These are phyloP conservation scores for Trichoderma semiorbis DNA, from an alignment of 2,329 filamentous ascomycete genomes.

Conservation along the genomic window DNA sequence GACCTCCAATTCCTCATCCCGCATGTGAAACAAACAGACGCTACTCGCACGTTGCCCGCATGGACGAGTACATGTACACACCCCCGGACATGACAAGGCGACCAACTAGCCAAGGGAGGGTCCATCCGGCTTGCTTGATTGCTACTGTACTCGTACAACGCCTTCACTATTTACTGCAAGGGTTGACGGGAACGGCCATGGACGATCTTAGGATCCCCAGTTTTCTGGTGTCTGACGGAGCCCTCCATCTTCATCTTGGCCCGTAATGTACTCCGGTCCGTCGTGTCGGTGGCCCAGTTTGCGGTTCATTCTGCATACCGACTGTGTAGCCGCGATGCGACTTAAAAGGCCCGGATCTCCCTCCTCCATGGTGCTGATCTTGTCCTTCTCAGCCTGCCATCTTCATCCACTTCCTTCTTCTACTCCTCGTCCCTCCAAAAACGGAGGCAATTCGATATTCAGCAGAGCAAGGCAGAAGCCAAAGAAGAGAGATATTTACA, in stretches of 20 bases:
- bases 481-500: background rate
- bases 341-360: conserved; percentile 16
- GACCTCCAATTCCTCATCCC: background rate
- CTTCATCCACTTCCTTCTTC: background rate
- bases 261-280: background rate
- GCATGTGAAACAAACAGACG: background rate
- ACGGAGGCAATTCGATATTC: background rate
- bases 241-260: conserved; percentile 1
- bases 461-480: background rate
- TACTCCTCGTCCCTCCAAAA: background rate
- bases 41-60: conserved; percentile 3
- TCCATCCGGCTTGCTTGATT: background rate
- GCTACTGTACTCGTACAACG: background rate
- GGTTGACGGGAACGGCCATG: conserved; percentile 8
- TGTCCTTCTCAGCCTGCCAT: background rate
- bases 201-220: background rate
- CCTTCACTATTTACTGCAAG: background rate
- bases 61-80: background rate
- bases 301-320: background rate
- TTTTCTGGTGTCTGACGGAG: conserved; percentile 2
- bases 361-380: conserved; percentile 1
- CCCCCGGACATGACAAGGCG: too few species aligned
- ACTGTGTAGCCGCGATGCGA: conserved; percentile 4
- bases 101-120: background rate
- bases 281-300: background rate